Base-by-base conservation (phyloP, 1,284 basidiomycete species). In the Puccinia sorghi region DNA sequence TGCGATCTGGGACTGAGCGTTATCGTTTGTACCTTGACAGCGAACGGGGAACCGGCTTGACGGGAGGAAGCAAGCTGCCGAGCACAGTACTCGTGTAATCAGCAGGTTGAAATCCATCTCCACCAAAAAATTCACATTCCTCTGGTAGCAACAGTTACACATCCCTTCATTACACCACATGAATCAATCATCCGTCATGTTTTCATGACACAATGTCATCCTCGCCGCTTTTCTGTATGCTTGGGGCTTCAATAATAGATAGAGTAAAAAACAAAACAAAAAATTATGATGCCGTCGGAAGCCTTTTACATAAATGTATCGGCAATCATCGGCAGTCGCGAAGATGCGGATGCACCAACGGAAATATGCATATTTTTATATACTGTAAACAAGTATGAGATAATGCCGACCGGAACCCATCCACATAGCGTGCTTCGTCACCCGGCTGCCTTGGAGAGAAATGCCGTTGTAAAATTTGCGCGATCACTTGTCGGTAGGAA, bases 321-420 rank as follows among this genome's bases (percentile, higher is more conserved):
- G 59, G 59, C 37, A 61, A 61, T 37, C 59, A 20, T 61, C 59
- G 59, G 59, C 59, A 61, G 32, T 61, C 59, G 59, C 59, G 37
- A 61, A 32, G 37, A 41, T 61, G 37, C 59, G 32, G 32, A 32
- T 37, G 32, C 59, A 61, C 39, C 22, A 39, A 20, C 12, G 20
- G 20, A 20, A 41, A 39, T 39, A 59, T 27, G 22, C 25, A 56
- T 12, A 25, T 25, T 25, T 56, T 25, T 22, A 56, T 57, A 7
- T 22, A 12, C 9, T 27, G 1, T 25, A 32, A 32, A 32, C 32
- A 32, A 32, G 27, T 59, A 59, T 13, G 12, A 22, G 12, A n/a
- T 8, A 32, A 39, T 61, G 37, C 59, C 59, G 59, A 61, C 59
- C 37, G 59, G 59, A 17, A 39, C 39, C 37, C 37, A 61, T 39